phyloP scores from a whole-genome alignment of 2,329 filamentous ascomycete species.

The Chaetomium strumarium region DNA sequence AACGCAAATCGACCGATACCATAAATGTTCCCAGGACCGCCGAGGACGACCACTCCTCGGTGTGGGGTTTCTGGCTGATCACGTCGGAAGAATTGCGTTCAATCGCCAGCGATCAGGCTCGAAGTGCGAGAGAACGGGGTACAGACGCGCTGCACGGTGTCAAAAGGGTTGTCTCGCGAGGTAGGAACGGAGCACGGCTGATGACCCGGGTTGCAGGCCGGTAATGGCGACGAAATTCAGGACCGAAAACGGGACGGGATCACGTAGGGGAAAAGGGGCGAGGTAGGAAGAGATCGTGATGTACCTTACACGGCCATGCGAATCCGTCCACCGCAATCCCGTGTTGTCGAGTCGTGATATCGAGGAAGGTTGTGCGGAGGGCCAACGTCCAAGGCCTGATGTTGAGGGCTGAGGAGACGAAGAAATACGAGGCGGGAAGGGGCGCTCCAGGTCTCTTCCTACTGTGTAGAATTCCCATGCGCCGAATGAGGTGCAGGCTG shows the following conservation, averaged over 20 bases:
- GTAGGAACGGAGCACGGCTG: background rate
- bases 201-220: background rate
- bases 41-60: background rate
- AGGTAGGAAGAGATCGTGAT: conserved; percentile 7
- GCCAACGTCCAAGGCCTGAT: conserved; percentile 2
- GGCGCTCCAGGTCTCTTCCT: conserved; percentile 14
- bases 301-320: conserved; percentile 5
- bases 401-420: conserved; percentile 15
- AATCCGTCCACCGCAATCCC: background rate
- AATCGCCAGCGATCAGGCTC: background rate
- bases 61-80: background rate
- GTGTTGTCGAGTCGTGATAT: conserved; percentile 2
- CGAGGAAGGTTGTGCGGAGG: conserved; percentile 11
- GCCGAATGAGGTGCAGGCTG: conserved; percentile 22
- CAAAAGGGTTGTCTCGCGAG: background rate
- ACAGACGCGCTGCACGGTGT: conserved; percentile 1
- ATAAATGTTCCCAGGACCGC: background rate
- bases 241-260: background rate
- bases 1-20: background rate
- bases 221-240: background rate
- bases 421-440: conserved; percentile 28
- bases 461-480: conserved; percentile 15
- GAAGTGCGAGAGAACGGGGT: background rate
- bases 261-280: background rate
- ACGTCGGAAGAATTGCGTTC: background rate